Conservation (phyloP, 345 rosid genomes). For the Aquilaria sinensis region DNA sequence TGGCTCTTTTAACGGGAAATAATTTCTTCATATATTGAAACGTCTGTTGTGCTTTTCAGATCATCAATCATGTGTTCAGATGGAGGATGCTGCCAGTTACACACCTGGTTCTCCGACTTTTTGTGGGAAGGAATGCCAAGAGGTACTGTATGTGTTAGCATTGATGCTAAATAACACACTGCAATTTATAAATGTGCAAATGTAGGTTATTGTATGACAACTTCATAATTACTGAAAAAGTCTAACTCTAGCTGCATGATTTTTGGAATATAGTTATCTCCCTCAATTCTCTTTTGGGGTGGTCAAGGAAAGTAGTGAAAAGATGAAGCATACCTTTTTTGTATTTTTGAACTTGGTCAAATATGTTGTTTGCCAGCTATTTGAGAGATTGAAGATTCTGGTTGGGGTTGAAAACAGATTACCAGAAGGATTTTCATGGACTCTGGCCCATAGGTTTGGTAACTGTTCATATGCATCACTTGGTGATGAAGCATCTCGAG, state of each 20-base stretch:
- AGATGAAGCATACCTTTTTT: not conserved
- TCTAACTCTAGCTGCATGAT: too few species aligned
- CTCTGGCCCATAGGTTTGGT: conserved; percentile 62
- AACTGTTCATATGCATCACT: conserved; percentile 41
- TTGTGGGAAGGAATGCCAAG: conserved; percentile 79
- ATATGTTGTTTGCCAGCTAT: conserved; percentile 35
- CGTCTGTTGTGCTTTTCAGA: conserved; percentile 31
- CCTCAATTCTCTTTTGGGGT: too few species aligned
- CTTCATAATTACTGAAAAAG: too few species aligned
- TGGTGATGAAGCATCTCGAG: conserved; percentile 33
- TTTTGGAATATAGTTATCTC: too few species aligned
- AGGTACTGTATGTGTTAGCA: conserved; percentile 40
- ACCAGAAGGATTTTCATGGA: conserved; percentile 85
- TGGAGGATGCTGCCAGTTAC: conserved; percentile 24
- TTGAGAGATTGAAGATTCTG: conserved; percentile 46
- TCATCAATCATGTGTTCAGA: conserved; percentile 57
- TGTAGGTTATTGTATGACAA: too few species aligned
- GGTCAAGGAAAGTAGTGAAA: too few species aligned
- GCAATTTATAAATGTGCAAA: too few species aligned
- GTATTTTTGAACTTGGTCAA: not conserved
- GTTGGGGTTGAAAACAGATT: conserved; percentile 79
- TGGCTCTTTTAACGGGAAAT: too few species aligned
- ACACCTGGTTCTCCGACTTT: conserved; percentile 30
- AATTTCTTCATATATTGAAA: conserved; percentile 10
- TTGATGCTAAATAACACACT: not conserved